These are phyloP conservation scores for Eutypella sp. DNA, from an alignment of 2,329 filamentous ascomycete species.

Conservation along the genomic window DNA sequence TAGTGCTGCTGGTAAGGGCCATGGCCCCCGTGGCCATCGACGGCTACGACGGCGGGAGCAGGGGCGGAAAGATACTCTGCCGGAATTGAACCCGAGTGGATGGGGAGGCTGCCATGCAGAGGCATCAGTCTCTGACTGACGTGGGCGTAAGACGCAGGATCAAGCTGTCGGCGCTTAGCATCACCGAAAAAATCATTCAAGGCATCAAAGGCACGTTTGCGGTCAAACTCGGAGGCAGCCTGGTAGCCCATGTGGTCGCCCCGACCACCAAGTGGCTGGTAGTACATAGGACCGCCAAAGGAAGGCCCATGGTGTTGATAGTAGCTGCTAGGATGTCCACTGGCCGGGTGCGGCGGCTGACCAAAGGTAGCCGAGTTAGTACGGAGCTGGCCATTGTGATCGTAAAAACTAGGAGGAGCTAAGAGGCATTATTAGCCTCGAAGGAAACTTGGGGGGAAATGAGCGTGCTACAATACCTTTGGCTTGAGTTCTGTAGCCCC, in stretches of 20 bases:
- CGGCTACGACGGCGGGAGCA: conserved; percentile 45
- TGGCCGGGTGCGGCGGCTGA: conserved; percentile 42
- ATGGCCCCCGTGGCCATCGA: conserved; percentile 48
- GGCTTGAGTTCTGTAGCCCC: conserved; percentile 48
- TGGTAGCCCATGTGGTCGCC: conserved; percentile 62
- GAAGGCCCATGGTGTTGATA: conserved; percentile 46
- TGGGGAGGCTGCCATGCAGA: conserved; percentile 65
- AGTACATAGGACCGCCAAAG: conserved; percentile 72
- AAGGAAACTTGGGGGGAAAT: conserved; percentile 24
- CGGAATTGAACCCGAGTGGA: conserved; percentile 49
- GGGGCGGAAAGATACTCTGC: conserved; percentile 57
- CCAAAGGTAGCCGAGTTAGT: conserved; percentile 48
- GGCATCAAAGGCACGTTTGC: conserved; percentile 82
- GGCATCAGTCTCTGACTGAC: conserved; percentile 85
- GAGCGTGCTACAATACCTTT: conserved; percentile 45
- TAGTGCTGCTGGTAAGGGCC: conserved; percentile 72
- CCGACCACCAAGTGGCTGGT: conserved; percentile 56
- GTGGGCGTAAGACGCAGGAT: conserved; percentile 83
- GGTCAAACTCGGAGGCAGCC: conserved; percentile 50
- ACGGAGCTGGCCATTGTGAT: conserved; percentile 61
- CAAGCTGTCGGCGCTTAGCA: conserved; percentile 85
- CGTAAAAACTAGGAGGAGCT: conserved; percentile 57
- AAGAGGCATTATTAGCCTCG: conserved; percentile 37
- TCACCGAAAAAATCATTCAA: conserved; percentile 92
- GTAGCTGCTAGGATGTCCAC: conserved; percentile 55